Percentiles rank a stretch among this genome's conserved stretches.
Evolutionary conservation across 208 protist genomes (phyloP).

Genomic region (Wallacemonas sp.): DNA sequence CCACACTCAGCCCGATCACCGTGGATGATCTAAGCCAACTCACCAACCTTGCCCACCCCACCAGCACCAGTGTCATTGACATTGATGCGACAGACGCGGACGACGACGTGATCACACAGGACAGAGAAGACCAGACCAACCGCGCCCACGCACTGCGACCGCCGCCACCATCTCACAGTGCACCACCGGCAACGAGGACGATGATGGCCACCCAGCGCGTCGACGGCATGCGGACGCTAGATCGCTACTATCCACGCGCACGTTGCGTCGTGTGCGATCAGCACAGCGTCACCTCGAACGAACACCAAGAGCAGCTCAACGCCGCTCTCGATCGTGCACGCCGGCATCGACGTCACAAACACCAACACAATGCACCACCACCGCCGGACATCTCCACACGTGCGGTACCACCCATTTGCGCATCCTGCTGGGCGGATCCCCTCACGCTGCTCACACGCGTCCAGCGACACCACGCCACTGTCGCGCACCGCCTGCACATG

Average conservation of each 20-base stretch:
- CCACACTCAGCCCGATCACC: background rate
- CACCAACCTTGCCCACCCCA: too few species aligned
- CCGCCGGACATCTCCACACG: background rate
- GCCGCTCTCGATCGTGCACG: background rate
- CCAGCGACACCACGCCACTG: conserved; percentile 8
- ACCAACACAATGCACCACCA: too few species aligned
- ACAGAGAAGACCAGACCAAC: too few species aligned
- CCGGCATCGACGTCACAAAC: too few species aligned
- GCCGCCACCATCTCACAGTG: too few species aligned
- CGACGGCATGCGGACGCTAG: conserved; percentile 25
- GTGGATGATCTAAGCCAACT: background rate
- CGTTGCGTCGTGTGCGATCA: conserved; percentile 40
- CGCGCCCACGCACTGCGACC: too few species aligned
- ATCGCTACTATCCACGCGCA: conserved; percentile 38
- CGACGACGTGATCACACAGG: too few species aligned
- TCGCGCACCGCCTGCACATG: conserved; percentile 17
- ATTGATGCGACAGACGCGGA: too few species aligned
- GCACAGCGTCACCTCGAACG: conserved; percentile 21
- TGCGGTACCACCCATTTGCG: conserved; percentile 40
- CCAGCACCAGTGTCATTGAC: background rate
- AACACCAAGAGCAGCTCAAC: background rate
- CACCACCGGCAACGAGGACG: background rate
- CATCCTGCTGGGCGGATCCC: conserved; percentile 39
- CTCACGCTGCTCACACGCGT: conserved; percentile 18
- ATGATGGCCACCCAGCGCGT: conserved; percentile 25